Percentiles rank a stretch among this genome's conserved stretches.
Evolutionary conservation across 169 alveolate species (phyloP).

Genomic region (Babesia caballi): DNA sequence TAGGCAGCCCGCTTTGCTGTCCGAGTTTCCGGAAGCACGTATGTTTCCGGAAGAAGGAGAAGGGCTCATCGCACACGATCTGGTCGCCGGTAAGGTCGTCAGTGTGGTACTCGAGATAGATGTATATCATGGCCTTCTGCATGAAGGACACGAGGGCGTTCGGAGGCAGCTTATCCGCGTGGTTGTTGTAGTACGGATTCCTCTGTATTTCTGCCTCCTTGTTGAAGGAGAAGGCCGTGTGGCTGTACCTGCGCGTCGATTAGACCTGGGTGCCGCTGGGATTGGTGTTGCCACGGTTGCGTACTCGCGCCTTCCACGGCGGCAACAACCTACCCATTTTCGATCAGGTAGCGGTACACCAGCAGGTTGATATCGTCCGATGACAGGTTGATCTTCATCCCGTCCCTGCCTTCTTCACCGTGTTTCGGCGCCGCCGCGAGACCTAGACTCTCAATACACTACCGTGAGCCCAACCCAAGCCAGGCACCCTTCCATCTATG

Average conservation of each 20-base stretch:
- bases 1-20: constrained; percentile 42
- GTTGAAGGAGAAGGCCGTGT: constrained; percentile 82
- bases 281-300: not conserved
- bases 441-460: not conserved
- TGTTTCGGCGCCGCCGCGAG: not conserved
- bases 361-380: constrained; percentile 86
- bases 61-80: constrained; percentile 81
- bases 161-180: constrained; percentile 83
- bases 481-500: not conserved
- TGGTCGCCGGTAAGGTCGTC: constrained; percentile 78
- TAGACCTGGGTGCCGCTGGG: not conserved
- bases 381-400: constrained; percentile 82
- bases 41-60: constrained; percentile 81
- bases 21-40: constrained; percentile 75
- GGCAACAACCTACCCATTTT: constrained; percentile 75
- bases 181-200: constrained; percentile 80
- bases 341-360: constrained; percentile 83
- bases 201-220: constrained; percentile 79
- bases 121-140: constrained; percentile 86
- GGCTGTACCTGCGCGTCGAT: constrained; percentile 58
- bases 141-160: constrained; percentile 83
- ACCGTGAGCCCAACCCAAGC: not conserved
- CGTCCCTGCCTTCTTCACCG: not conserved
- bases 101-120: constrained; percentile 84
- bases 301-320: not conserved